phyloP scores from a whole-genome alignment of 495 filamentous ascomycete species.

The Talaromyces proteolyticus region DNA sequence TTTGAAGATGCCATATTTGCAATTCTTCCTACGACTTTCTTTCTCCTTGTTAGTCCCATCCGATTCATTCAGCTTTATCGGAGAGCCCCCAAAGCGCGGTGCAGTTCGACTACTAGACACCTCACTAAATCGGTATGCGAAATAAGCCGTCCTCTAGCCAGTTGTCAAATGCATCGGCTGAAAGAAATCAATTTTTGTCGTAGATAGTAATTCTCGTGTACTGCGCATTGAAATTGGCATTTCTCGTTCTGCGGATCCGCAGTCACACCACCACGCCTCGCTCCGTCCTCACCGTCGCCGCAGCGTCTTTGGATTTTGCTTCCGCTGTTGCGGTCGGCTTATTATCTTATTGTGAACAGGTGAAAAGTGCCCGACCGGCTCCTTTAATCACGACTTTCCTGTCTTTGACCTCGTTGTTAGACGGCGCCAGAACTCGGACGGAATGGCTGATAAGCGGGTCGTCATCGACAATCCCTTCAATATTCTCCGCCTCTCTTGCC shows the following conservation, averaged over 20 bases:
- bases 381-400: neutral
- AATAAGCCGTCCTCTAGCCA: neutral
- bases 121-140: neutral
- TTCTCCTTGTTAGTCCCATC: neutral
- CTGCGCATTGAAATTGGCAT: neutral
- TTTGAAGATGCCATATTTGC: constrained; percentile 2
- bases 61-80: neutral
- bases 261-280: neutral
- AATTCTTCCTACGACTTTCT: neutral
- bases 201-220: neutral
- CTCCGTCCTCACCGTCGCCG: neutral
- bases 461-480: neutral
- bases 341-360: neutral
- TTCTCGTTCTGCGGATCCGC: neutral
- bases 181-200: neutral
- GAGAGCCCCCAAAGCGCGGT: neutral
- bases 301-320: constrained; percentile 2
- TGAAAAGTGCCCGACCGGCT: neutral
- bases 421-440: neutral
- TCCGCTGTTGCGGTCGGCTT: neutral
- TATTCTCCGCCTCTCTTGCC: neutral
- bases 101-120: neutral
- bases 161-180: neutral
- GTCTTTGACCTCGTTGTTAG: neutral
- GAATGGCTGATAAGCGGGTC: neutral